Evolutionary conservation across 805 yeast genomes (phyloP).

Genomic region (Candida namnaoensis): DNA sequence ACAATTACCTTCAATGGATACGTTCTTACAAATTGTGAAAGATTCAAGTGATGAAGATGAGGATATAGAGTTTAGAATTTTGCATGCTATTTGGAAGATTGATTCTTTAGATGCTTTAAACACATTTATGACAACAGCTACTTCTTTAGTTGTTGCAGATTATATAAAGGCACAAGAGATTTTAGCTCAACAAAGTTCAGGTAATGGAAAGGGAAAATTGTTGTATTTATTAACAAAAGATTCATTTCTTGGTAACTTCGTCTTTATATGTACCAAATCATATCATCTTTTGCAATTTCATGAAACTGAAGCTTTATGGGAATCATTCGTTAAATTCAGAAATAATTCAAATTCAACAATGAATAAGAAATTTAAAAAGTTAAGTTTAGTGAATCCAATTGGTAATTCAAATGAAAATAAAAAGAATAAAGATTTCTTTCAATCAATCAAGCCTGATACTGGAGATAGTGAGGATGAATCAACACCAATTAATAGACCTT

Average conservation of each 20-base stretch:
- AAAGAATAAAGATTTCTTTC: background rate
- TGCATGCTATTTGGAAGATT: slow-evolving; percentile 36
- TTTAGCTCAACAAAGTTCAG: background rate
- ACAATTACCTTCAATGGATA: slow-evolving; percentile 24
- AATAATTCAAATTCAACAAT: slow-evolving; percentile 6
- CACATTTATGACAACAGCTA: slow-evolving; percentile 23
- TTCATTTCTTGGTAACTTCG: slow-evolving; percentile 39
- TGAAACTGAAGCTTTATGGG: slow-evolving; percentile 34
- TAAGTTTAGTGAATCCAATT: too few relatives aligned
- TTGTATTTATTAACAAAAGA: slow-evolving; percentile 22
- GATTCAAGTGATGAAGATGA: slow-evolving; percentile 11
- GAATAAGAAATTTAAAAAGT: background rate
- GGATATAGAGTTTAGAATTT: slow-evolving; percentile 21
- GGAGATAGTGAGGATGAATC: background rate
- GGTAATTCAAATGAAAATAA: background rate
- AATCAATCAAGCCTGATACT: background rate
- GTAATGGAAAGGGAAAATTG: slow-evolving; percentile 1
- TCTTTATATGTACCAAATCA: slow-evolving; percentile 27
- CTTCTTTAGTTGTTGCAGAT: slow-evolving; percentile 24
- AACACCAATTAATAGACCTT: slow-evolving; percentile 8
- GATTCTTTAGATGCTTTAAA: slow-evolving; percentile 40
- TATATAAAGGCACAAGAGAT: slow-evolving; percentile 20
- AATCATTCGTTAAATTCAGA: slow-evolving; percentile 28
- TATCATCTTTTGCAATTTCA: slow-evolving; percentile 38
- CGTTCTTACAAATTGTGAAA: slow-evolving; percentile 18